These are phyloP conservation scores for Colletotrichum australisinense DNA, from an alignment of 2,329 filamentous ascomycete species.

Conservation along the genomic window DNA sequence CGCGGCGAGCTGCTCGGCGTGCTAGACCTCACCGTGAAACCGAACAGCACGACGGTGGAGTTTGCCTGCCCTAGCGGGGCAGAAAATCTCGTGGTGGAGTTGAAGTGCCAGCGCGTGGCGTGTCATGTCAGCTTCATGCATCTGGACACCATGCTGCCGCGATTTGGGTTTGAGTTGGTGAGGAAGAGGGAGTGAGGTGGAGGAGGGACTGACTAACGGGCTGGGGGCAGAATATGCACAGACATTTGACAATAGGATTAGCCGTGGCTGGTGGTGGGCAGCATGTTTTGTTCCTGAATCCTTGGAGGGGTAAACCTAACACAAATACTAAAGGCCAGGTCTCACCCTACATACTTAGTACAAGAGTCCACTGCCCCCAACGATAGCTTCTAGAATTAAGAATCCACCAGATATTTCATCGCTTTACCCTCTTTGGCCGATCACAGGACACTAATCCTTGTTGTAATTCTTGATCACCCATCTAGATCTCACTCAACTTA, in stretches of 20 bases:
- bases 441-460: not conserved
- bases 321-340: too few relatives aligned
- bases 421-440: not conserved
- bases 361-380: too few relatives aligned
- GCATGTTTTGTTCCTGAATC: too few relatives aligned
- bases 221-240: too few relatives aligned
- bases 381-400: too few relatives aligned
- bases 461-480: not conserved
- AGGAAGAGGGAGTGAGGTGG: not conserved
- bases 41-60: not conserved
- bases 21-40: not conserved
- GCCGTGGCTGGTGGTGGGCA: too few relatives aligned
- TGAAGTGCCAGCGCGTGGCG: slow-evolving; percentile 21
- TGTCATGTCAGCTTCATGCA: slow-evolving; percentile 22
- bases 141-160: slow-evolving; percentile 8
- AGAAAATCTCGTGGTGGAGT: slow-evolving; percentile 11
- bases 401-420: too few relatives aligned
- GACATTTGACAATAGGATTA: too few relatives aligned
- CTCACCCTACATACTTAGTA: too few relatives aligned
- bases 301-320: too few relatives aligned
- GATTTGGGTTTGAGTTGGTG: slow-evolving; percentile 24
- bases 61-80: slow-evolving; percentile 4
- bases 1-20: slow-evolving; percentile 22
- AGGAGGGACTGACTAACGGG: too few relatives aligned
- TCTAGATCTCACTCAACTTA: not conserved